Evolutionary conservation across 768 basidiomycete genomes (phyloP).

Genomic region (Leccinum broughii): DNA sequence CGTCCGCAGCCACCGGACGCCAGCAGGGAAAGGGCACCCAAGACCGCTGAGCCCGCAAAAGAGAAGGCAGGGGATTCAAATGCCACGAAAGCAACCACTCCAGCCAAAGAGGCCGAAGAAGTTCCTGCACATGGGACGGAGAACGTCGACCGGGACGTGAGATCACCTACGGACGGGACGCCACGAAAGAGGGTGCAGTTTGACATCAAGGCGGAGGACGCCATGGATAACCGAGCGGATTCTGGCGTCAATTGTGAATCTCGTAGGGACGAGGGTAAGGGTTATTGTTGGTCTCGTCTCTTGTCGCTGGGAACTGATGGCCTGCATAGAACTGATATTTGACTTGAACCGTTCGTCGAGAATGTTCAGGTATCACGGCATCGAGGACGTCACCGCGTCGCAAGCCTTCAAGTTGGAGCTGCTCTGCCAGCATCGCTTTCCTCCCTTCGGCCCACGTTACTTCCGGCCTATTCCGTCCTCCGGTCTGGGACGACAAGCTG

Average conservation of each 20-base stretch:
- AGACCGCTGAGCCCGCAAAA: constrained; percentile 9
- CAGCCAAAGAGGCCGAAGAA: constrained; percentile 14
- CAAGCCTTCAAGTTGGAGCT: constrained; percentile 25
- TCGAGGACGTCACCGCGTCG: constrained; percentile 30
- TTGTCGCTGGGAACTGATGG: constrained; percentile 7
- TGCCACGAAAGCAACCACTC: constrained; percentile 10
- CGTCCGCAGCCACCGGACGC: constrained; percentile 19
- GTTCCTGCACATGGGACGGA: constrained; percentile 14
- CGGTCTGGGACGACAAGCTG: constrained; percentile 29
- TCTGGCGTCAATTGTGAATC: constrained; percentile 35
- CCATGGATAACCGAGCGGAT: constrained; percentile 44
- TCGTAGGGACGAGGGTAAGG: constrained; percentile 48
- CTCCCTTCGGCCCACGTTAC: constrained; percentile 62
- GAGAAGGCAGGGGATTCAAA: constrained; percentile 12
- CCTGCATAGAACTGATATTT: constrained; percentile 62
- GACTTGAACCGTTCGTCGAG: constrained; percentile 53
- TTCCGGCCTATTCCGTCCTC: constrained; percentile 65
- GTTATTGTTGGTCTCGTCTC: constrained; percentile 2
- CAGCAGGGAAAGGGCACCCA: constrained; percentile 14
- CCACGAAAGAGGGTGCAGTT: constrained; percentile 70
- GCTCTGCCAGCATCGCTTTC: constrained; percentile 59
- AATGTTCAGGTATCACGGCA: constrained; percentile 24
- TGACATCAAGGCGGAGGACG: constrained; percentile 59
- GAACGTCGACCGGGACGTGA: constrained; percentile 22
- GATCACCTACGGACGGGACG: constrained; percentile 33